Conservation (phyloP, 1,139 yeast genomes). For the Nakaseomyces uthaithaninus region DNA sequence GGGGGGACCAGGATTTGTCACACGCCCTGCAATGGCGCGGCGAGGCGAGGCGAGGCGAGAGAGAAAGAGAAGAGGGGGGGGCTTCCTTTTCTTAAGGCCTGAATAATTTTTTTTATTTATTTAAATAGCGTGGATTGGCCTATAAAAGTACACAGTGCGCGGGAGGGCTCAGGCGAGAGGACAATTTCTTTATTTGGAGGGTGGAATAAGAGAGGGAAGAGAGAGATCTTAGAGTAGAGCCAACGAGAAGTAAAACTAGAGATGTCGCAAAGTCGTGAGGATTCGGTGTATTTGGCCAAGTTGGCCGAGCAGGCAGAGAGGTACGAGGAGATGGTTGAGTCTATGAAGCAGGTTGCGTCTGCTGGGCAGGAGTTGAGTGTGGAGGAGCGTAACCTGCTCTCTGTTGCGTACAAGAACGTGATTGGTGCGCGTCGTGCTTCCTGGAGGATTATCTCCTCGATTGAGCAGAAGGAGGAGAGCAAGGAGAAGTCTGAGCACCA, state of each 20-base stretch:
- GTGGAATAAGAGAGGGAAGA: too few species aligned
- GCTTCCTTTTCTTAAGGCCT: too few species aligned
- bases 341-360: conserved; percentile 96
- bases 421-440: conserved; percentile 99
- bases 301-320: conserved; percentile 99
- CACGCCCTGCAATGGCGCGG: too few species aligned
- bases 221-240: not conserved
- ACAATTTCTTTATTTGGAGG: too few species aligned
- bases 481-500: conserved; percentile 72
- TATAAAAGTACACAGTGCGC: too few species aligned
- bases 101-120: too few species aligned
- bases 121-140: too few species aligned
- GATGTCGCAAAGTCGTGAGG: conserved; percentile 56
- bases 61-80: too few species aligned
- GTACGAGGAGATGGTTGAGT: conserved; percentile 98
- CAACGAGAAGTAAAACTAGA: conserved; percentile 3
- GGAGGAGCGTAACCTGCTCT: conserved; percentile 93
- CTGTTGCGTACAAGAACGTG: conserved; percentile 96
- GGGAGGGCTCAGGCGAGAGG: too few species aligned
- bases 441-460: conserved; percentile 97
- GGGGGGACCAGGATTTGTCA: too few species aligned
- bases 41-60: too few species aligned
- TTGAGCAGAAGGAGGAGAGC: conserved; percentile 96
- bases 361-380: conserved; percentile 93
- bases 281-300: conserved; percentile 96